Evolutionary conservation across 1,284 basidiomycete species (phyloP).

Genomic region (Veloboletus limbatus): DNA sequence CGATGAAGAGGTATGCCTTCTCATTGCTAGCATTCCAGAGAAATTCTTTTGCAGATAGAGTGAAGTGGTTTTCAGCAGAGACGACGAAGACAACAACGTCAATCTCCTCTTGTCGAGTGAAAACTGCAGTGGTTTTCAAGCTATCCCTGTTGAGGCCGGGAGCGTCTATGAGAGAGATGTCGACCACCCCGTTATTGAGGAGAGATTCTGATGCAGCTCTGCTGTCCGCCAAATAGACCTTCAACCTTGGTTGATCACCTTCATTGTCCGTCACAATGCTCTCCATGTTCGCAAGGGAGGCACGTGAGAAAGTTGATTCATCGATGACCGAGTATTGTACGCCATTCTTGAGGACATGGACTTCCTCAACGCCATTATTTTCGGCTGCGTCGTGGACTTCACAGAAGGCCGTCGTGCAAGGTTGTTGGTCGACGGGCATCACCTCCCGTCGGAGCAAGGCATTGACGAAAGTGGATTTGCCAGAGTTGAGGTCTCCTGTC

Average conservation of each 20-base stretch:
- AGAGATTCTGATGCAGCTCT: slow-evolving; percentile 78
- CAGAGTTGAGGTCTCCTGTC: slow-evolving; percentile 98
- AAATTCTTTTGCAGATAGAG: slow-evolving; percentile 94
- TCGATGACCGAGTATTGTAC: slow-evolving; percentile 72
- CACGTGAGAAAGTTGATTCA: slow-evolving; percentile 74
- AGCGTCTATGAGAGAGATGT: slow-evolving; percentile 98
- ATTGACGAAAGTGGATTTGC: slow-evolving; percentile 98
- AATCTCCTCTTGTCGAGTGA: slow-evolving; percentile 96
- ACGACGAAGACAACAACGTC: slow-evolving; percentile 99
- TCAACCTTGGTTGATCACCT: slow-evolving; percentile 68
- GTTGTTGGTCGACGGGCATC: slow-evolving; percentile 98
- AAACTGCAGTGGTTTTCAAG: slow-evolving; percentile 93
- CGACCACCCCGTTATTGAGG: slow-evolving; percentile 93
- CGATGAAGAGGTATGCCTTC: slow-evolving; percentile 98
- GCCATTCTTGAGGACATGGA: slow-evolving; percentile 75
- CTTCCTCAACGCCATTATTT: slow-evolving; percentile 77
- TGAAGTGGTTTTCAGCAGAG: slow-evolving; percentile 98
- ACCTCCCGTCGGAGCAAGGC: slow-evolving; percentile 86
- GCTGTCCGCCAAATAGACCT: slow-evolving; percentile 80
- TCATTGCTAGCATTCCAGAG: slow-evolving; percentile 91
- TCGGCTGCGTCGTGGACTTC: slow-evolving; percentile 94
- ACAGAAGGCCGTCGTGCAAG: slow-evolving; percentile 96
- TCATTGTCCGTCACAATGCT: slow-evolving; percentile 81
- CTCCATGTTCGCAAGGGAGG: slow-evolving; percentile 72
- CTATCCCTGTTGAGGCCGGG: slow-evolving; percentile 97